Conservation (phyloP, 73 alveolate species). For the Paraurostyla sp. region DNA sequence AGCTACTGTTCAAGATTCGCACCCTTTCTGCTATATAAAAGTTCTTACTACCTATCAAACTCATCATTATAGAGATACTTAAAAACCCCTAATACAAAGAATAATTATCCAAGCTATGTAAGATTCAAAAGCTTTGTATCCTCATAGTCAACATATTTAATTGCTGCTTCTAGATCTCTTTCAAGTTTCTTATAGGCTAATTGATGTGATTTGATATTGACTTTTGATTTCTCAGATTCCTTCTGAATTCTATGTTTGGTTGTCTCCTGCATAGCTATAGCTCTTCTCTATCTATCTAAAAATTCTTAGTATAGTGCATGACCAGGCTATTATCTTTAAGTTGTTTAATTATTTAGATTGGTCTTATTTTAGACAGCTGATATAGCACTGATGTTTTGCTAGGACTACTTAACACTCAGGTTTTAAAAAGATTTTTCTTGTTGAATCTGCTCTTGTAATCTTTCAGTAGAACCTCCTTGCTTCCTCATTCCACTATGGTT, state of each 20-base stretch:
- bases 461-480: too few relatives aligned
- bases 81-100: constrained; percentile 24
- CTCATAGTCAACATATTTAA: constrained; percentile 56
- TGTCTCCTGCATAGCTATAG: constrained; percentile 25
- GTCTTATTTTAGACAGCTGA: not conserved
- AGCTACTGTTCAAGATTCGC: not conserved
- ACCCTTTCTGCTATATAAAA: not conserved
- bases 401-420: not conserved
- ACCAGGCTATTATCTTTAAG: constrained; percentile 8
- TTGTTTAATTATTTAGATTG: not conserved
- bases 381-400: too few relatives aligned
- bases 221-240: constrained; percentile 35
- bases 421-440: not conserved
- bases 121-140: not conserved
- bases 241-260: not conserved
- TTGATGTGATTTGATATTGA: constrained; percentile 39
- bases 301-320: constrained; percentile 46
- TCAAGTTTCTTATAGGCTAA: constrained; percentile 59
- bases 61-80: constrained; percentile 47
- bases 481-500: not conserved
- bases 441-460: too few relatives aligned
- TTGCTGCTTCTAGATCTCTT: constrained; percentile 13
- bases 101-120: constrained; percentile 37
- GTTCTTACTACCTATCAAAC: not conserved
- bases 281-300: constrained; percentile 34